phyloP scores from a whole-genome alignment of 495 filamentous ascomycete genomes.

The Zalerion maritima region DNA sequence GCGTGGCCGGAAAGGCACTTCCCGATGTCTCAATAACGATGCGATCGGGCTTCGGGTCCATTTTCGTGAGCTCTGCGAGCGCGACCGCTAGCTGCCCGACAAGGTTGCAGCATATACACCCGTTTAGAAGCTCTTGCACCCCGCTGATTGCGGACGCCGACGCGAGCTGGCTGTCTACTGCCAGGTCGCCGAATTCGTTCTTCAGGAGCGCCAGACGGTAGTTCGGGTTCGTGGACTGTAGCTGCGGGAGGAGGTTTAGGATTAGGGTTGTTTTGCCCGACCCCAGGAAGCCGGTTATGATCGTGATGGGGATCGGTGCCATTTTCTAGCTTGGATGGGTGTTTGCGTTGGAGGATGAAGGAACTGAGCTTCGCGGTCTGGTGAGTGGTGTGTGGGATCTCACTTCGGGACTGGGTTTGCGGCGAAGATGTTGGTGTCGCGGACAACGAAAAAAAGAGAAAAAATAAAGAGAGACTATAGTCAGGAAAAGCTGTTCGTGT shows the following conservation, averaged over 20 bases:
- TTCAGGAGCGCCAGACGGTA: slow-evolving; percentile 92
- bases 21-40: slow-evolving; percentile 91
- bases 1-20: slow-evolving; percentile 72
- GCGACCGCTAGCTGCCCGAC: slow-evolving; percentile 79
- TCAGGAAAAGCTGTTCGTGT: no score
- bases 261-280: slow-evolving; percentile 90
- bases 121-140: slow-evolving; percentile 81
- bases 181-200: slow-evolving; percentile 94
- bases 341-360: background rate
- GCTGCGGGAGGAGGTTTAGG: slow-evolving; percentile 76
- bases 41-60: slow-evolving; percentile 50
- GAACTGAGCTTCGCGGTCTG: background rate
- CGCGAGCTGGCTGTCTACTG: slow-evolving; percentile 82
- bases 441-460: no score
- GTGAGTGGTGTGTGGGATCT: background rate
- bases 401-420: no score
- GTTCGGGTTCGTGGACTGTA: slow-evolving; percentile 42
- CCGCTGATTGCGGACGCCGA: slow-evolving; percentile 68
- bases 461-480: no score
- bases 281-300: slow-evolving; percentile 88
- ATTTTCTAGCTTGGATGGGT: slow-evolving; percentile 15
- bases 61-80: slow-evolving; percentile 49
- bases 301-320: slow-evolving; percentile 75
- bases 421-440: no score
- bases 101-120: slow-evolving; percentile 97